These are phyloP conservation scores for Diaporthe vaccinii DNA, from an alignment of 2,329 filamentous ascomycete species.

Conservation along the genomic window DNA sequence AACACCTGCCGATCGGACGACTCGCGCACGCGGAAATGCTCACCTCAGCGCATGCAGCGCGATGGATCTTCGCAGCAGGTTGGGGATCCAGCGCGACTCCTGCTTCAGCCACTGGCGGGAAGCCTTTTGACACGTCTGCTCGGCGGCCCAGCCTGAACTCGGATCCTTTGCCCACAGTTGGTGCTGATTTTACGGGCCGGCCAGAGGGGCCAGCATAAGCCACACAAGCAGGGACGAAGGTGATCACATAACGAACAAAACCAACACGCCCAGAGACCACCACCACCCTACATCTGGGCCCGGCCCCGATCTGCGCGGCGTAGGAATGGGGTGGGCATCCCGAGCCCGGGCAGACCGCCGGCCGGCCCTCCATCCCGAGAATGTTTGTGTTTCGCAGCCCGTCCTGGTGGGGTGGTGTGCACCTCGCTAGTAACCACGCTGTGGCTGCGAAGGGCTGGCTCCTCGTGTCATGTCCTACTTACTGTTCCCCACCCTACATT, in stretches of 20 bases:
- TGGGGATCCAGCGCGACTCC: slow-evolving; percentile 25
- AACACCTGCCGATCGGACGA: slow-evolving; percentile 5
- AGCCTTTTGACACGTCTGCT: slow-evolving; percentile 6
- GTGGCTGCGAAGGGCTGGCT: not conserved
- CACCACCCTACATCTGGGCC: not conserved
- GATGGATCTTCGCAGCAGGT: slow-evolving; percentile 19
- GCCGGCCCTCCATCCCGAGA: slow-evolving; percentile 28
- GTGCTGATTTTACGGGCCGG: not conserved
- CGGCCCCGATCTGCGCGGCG: slow-evolving; percentile 20
- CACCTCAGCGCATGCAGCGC: slow-evolving; percentile 27
- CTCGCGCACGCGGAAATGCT: slow-evolving; percentile 10
- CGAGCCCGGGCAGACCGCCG: slow-evolving; percentile 32
- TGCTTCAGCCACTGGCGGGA: slow-evolving; percentile 10
- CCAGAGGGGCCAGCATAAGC: not conserved
- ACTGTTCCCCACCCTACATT: not conserved
- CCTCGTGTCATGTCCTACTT: slow-evolving; percentile 7
- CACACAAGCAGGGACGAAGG: not conserved
- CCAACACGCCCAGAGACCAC: not conserved
- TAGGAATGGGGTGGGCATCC: slow-evolving; percentile 2
- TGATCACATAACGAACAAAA: not conserved
- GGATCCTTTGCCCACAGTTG: slow-evolving; percentile 4
- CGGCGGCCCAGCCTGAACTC: slow-evolving; percentile 17
- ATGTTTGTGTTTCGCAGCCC: slow-evolving; percentile 22
- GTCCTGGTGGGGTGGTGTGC: not conserved
- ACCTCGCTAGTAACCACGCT: not conserved